Evolutionary conservation across 2,329 filamentous ascomycete species (phyloP).

Genomic region (Diplodia mutila): DNA sequence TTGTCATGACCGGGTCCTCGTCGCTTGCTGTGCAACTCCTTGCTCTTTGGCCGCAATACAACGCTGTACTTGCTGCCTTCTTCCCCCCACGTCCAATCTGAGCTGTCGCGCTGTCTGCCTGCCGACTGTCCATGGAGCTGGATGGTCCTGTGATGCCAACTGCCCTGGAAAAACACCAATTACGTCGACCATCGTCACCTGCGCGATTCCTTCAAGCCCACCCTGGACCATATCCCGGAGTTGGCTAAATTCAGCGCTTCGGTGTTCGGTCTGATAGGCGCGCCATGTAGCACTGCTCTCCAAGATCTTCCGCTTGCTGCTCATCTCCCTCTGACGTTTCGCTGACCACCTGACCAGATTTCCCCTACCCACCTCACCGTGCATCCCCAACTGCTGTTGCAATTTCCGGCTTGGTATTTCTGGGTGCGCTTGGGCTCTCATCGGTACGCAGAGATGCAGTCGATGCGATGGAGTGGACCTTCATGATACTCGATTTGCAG

Average conservation of each 20-base stretch:
- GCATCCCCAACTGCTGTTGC: not conserved
- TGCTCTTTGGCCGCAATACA: too few species aligned
- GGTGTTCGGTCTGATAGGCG: not conserved
- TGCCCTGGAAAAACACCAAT: not conserved
- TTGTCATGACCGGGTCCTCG: too few species aligned
- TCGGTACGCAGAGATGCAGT: too few species aligned
- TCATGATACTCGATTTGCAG: not conserved
- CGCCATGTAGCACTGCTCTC: not conserved
- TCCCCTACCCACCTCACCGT: not conserved
- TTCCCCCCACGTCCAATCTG: too few species aligned
- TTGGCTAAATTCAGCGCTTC: not conserved
- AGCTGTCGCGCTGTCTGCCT: not conserved
- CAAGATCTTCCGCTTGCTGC: not conserved
- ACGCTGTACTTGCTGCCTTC: too few species aligned
- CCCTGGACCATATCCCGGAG: not conserved
- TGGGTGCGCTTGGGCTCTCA: too few species aligned
- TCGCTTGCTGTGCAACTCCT: too few species aligned
- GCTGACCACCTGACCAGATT: not conserved
- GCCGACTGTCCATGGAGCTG: not conserved
- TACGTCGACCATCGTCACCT: not conserved
- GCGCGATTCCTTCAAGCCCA: not conserved
- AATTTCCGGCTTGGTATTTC: not conserved
- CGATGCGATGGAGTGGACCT: not conserved
- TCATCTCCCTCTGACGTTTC: not conserved
- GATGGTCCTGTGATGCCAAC: not conserved